These are phyloP conservation scores for Saccharomyces hybrid DNA, from an alignment of 1,139 yeast species.

Conservation along the genomic window DNA sequence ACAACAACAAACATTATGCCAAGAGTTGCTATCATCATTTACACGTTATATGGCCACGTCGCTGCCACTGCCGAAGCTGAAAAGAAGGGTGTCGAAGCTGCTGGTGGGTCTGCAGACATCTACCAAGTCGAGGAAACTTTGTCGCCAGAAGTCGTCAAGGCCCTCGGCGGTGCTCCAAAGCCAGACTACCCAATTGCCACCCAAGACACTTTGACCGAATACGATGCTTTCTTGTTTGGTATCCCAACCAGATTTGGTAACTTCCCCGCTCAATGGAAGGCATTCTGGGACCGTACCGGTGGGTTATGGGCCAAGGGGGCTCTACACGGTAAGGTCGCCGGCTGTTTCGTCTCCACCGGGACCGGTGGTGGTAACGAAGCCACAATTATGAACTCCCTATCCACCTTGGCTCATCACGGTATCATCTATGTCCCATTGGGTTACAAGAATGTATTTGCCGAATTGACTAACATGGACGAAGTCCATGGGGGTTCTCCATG, in stretches of 20 bases:
- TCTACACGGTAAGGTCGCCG: conserved; percentile 68
- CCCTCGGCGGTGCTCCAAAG: conserved; percentile 61
- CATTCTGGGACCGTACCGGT: conserved; percentile 79
- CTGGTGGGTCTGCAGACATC: conserved; percentile 67
- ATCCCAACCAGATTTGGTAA: conserved; percentile 79
- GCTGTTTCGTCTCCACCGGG: conserved; percentile 71
- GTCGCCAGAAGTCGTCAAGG: conserved; percentile 49
- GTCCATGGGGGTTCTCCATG: conserved; percentile 76
- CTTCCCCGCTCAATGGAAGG: conserved; percentile 72
- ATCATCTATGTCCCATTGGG: conserved; percentile 75
- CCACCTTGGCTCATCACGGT: conserved; percentile 72
- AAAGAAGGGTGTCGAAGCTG: conserved; percentile 61
- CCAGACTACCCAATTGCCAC: conserved; percentile 66
- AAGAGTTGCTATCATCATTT: conserved; percentile 53
- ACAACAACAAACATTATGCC: conserved; percentile 13
- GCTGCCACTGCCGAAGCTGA: conserved; percentile 60
- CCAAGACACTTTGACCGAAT: conserved; percentile 47
- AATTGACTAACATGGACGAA: conserved; percentile 51
- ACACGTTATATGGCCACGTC: conserved; percentile 77
- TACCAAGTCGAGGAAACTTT: conserved; percentile 79
- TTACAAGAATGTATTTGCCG: conserved; percentile 54
- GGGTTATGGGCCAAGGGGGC: conserved; percentile 76
- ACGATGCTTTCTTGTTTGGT: conserved; percentile 75
- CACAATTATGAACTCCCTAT: conserved; percentile 57
- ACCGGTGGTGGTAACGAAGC: conserved; percentile 79